These are phyloP conservation scores for Straminergon stramineum DNA, from an alignment of 225 moss, liverwort and hornwort species.

Conservation along the genomic window DNA sequence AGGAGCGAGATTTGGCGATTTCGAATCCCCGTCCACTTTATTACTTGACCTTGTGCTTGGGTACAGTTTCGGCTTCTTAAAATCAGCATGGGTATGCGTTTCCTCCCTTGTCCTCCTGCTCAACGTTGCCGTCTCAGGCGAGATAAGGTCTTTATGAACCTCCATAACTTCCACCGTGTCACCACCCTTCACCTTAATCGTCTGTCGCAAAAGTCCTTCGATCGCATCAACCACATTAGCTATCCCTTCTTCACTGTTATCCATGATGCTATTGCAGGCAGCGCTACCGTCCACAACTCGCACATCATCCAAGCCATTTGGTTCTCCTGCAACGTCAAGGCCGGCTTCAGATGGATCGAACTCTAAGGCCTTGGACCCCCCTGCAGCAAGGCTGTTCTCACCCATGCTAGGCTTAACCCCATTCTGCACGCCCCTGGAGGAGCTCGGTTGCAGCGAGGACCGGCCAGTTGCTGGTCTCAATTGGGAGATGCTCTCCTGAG, in stretches of 20 bases:
- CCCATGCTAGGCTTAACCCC: background rate
- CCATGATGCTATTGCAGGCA: conserved; percentile 11
- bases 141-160: conserved; percentile 41
- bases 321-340: background rate
- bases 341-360: conserved; percentile 4
- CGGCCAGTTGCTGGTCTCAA: conserved; percentile 10
- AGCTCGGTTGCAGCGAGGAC: conserved; percentile 10
- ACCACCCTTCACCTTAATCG: conserved; percentile 59
- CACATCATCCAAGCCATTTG: background rate
- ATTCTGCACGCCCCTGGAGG: conserved; percentile 22
- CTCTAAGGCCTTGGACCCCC: conserved; percentile 1
- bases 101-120: conserved; percentile 57
- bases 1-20: conserved; percentile 20
- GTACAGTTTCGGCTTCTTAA: conserved; percentile 75
- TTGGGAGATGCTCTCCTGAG: conserved; percentile 28
- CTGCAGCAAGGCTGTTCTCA: conserved; percentile 3
- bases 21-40: conserved; percentile 36
- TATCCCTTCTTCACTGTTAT: conserved; percentile 32
- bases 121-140: conserved; percentile 43
- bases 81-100: conserved; percentile 36
- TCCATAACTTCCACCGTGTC: conserved; percentile 26
- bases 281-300: background rate
- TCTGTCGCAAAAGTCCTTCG: conserved; percentile 88
- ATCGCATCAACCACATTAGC: conserved; percentile 87
- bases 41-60: conserved; percentile 34